phyloP scores from a whole-genome alignment of 2,329 filamentous ascomycete genomes.

The Colletotrichum endophyticum region DNA sequence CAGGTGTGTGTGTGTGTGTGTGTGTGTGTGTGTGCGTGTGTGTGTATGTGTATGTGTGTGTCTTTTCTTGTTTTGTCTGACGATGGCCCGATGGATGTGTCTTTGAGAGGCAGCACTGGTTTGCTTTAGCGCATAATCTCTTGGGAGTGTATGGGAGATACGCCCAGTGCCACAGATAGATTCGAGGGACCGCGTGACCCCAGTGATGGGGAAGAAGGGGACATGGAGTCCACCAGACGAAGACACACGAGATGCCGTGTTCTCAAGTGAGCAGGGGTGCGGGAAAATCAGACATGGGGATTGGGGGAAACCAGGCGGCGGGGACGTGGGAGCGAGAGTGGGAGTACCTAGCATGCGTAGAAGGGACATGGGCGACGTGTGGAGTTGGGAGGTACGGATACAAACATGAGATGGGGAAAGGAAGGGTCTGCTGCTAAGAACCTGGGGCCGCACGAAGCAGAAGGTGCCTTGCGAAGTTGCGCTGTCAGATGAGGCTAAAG shows the following conservation, averaged over 20 bases:
- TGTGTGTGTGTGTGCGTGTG: background rate
- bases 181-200: constrained; percentile 20
- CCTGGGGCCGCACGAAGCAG: background rate
- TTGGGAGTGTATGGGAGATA: constrained; percentile 6
- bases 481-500: constrained; percentile 11
- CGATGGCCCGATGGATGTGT: background rate
- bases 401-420: background rate
- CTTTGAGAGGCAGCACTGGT: background rate
- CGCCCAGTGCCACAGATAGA: constrained; percentile 20
- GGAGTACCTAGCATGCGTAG: background rate
- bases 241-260: constrained; percentile 10
- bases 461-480: background rate
- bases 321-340: background rate
- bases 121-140: constrained; percentile 17
- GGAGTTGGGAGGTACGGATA: background rate
- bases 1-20: background rate
- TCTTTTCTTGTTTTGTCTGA: background rate
- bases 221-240: background rate
- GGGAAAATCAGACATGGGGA: constrained; percentile 9
- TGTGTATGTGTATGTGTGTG: background rate
- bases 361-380: background rate
- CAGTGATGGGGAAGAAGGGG: background rate
- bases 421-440: background rate
- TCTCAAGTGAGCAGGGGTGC: background rate
- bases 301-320: constrained; percentile 1